phyloP scores from a whole-genome alignment of 345 rosid species.

The Sisymbrium altissimum region DNA sequence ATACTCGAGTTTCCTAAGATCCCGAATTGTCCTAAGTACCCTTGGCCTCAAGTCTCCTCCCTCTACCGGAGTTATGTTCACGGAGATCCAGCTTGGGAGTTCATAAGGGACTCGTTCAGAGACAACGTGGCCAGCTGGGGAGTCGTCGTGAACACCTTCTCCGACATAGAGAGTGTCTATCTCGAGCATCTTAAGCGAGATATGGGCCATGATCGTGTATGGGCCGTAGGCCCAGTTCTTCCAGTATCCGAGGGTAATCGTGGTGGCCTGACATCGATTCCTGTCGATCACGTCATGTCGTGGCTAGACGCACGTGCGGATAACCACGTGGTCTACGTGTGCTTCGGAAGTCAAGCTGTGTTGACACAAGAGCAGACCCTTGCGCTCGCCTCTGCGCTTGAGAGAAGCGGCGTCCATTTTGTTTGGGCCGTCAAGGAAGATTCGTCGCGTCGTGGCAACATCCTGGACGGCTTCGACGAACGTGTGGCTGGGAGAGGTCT shows the following conservation, averaged over 20 bases:
- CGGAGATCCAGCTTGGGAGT: conserved; percentile 40
- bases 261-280: conserved; percentile 50
- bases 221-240: conserved; percentile 60
- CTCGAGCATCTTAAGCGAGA: conserved; percentile 39
- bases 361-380: conserved; percentile 44
- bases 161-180: conserved; percentile 40
- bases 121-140: conserved; percentile 50
- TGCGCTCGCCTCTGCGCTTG: conserved; percentile 43
- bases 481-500: conserved; percentile 50
- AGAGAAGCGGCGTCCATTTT: conserved; percentile 51
- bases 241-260: conserved; percentile 26
- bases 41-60: conserved; percentile 47
- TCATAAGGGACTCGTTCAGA: conserved; percentile 27
- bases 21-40: conserved; percentile 42
- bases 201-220: conserved; percentile 39
- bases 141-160: conserved; percentile 45
- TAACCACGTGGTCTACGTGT: conserved; percentile 53
- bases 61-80: conserved; percentile 29
- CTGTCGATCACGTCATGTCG: conserved; percentile 32
- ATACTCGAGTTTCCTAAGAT: conserved; percentile 33
- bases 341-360: conserved; percentile 65
- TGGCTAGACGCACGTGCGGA: conserved; percentile 59
- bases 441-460: conserved; percentile 7
- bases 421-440: conserved; percentile 42
- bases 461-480: conserved; percentile 42